These are phyloP conservation scores for Coemansia sp. DNA, from an alignment of 192 early-diverging fungal species.

Conservation along the genomic window DNA sequence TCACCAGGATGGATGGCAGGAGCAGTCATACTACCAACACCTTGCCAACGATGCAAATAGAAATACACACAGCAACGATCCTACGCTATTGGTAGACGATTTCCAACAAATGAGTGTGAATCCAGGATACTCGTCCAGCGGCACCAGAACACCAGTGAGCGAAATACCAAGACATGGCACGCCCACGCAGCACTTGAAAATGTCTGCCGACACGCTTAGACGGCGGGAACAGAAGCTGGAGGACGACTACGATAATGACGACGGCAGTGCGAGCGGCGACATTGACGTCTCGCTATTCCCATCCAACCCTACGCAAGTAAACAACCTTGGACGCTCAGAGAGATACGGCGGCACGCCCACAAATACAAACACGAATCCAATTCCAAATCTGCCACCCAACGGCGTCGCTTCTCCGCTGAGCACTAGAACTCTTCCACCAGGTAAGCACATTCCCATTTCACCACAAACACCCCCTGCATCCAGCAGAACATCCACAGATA, in stretches of 20 bases:
- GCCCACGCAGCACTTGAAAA: conserved; percentile 12
- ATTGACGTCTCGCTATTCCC: conserved; percentile 44
- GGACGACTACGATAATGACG: conserved; percentile 45
- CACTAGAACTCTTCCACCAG: conserved; percentile 16
- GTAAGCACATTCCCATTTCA: conserved; percentile 30
- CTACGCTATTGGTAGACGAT: conserved; percentile 14
- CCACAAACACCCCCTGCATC: conserved; percentile 4
- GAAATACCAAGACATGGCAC: conserved; percentile 4
- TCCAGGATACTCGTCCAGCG: conserved; percentile 6
- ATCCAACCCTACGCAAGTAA: conserved; percentile 27
- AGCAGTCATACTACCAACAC: conserved; percentile 31
- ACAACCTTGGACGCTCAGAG: conserved; percentile 36
- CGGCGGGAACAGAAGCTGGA: conserved; percentile 42
- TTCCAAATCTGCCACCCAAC: neutral
- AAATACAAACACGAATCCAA: neutral
- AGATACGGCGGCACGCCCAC: conserved; percentile 20
- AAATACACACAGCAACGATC: conserved; percentile 9
- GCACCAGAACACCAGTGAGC: conserved; percentile 4
- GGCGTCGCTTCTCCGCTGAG: neutral
- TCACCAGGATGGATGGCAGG: conserved; percentile 13
- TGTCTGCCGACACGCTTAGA: conserved; percentile 26
- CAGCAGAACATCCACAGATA: conserved; percentile 9
- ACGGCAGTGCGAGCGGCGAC: conserved; percentile 32
- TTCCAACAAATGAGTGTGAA: conserved; percentile 35
- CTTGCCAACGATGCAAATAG: conserved; percentile 3